Evolutionary conservation across 1,284 basidiomycete genomes (phyloP).

Genomic region (Erythrobasidium hasegawianum): DNA sequence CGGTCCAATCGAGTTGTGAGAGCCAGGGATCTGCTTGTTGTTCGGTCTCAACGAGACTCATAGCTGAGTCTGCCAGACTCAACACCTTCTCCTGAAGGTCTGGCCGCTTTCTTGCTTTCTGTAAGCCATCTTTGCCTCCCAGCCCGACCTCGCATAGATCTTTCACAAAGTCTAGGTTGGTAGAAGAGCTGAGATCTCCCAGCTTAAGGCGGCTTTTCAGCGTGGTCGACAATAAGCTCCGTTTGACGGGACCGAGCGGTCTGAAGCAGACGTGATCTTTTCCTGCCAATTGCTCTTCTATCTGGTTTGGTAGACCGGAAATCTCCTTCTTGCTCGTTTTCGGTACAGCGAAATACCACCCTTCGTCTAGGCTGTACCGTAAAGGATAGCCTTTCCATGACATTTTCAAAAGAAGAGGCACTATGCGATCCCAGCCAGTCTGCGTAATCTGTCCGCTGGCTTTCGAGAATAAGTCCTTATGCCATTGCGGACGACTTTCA

Average conservation of each 20-base stretch:
- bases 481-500: too few species aligned
- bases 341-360: constrained; percentile 42
- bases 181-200: neutral
- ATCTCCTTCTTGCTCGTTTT: neutral
- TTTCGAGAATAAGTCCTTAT: neutral
- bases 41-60: neutral
- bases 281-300: neutral
- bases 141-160: neutral
- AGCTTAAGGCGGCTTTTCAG: neutral
- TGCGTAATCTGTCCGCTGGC: constrained; percentile 31
- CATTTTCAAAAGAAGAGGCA: constrained; percentile 41
- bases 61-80: constrained; percentile 35
- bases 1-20: constrained; percentile 44
- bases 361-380: constrained; percentile 38
- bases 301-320: neutral
- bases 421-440: constrained; percentile 35
- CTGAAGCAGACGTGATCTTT: neutral
- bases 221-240: constrained; percentile 30
- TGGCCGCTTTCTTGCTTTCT: neutral
- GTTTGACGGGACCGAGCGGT: constrained; percentile 34
- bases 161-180: neutral
- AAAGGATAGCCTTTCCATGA: constrained; percentile 40
- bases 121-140: neutral
- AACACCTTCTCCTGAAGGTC: constrained; percentile 13
- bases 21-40: constrained; percentile 37